These are phyloP conservation scores for Colletotrichum sp. DNA, from an alignment of 2,329 filamentous ascomycete genomes.

Conservation along the genomic window DNA sequence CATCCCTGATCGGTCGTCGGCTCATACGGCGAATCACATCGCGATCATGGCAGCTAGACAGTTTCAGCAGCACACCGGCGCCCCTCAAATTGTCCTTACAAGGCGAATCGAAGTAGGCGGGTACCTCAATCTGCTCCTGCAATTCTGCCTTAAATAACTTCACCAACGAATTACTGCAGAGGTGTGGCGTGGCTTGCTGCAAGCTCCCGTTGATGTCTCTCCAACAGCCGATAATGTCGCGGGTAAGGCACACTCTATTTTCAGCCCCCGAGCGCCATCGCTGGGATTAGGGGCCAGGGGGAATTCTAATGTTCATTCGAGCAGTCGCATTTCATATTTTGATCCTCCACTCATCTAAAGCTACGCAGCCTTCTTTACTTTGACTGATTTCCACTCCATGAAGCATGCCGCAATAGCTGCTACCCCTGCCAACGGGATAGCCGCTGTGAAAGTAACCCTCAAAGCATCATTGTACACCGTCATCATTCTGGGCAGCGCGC, in stretches of 20 bases:
- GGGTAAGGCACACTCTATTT: not conserved
- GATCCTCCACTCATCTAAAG: not conserved
- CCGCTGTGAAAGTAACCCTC: constrained; percentile 56
- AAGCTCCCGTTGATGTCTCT: not conserved
- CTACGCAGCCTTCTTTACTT: not conserved
- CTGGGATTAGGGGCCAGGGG: not conserved
- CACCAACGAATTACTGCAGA: not conserved
- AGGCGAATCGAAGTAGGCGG: not conserved
- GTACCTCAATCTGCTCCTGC: not conserved
- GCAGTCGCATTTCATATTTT: not conserved
- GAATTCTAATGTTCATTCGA: not conserved
- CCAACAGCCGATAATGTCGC: not conserved
- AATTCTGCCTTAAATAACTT: not conserved
- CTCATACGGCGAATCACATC: not conserved
- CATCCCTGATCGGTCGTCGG: not conserved
- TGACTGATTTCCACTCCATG: constrained; percentile 16
- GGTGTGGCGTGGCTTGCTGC: not conserved
- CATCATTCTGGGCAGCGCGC: constrained; percentile 56
- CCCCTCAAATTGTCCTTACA: not conserved
- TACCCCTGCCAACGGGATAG: constrained; percentile 7
- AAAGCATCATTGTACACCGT: constrained; percentile 65
- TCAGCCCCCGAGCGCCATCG: not conserved
- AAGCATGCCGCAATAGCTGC: constrained; percentile 12
- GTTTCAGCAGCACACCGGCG: not conserved
- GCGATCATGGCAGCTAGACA: not conserved